Evolutionary conservation across 75 land plant species (phyloP), one percentile per base, ranked within the genome.

Genomic region (Pseudotsuga menziesii): DNA sequence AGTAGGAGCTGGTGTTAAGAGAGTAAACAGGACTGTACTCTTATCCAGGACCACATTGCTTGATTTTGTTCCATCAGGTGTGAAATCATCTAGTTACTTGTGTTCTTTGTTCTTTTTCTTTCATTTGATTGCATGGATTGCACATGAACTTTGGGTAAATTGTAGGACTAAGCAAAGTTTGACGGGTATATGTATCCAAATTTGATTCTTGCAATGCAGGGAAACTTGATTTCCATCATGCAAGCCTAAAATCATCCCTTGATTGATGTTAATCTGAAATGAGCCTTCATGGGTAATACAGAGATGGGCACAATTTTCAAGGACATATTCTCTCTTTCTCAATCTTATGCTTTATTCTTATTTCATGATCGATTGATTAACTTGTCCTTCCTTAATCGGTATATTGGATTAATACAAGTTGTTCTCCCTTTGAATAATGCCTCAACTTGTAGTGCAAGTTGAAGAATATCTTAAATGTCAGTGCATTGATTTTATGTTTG

Each of bases 1-100:
- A 69, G 23, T 69, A 69, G 48, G 52, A 69, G 48, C 23, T 69
- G 39, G 72, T 69, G 72, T 35, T 41, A 44, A 69, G 48, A 69
- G 72, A n/a, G 23, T 48, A 69, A 69, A 9, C 72, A 39, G 52
- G 41, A 48, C 52, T 69, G 52, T 19, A 35, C 71, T 15, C 71
- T 67, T 67, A 19, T 27, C 36, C 23, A 69, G 23, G 25, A 20
- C 72, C 8, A 19, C 72, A 69, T 20, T 25, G 64, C 4, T 25
- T 61, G 52, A 69, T 16, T 69, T 39, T 9, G 48, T 41, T 36
- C 23, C 48, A 19, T 39, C 72, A 69, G 72, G 72, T 69, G 48
- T 41, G 72, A 69, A 41, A 39, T 69, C 36, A 16, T 29, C 36
- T 64, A 19, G 35, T 67, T 11, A 36, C 20, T 35, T 16, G 36